Evolutionary conservation across 176 grass and related monocot genomes (phyloP).

Genomic region (Aegilops umbellulata): DNA sequence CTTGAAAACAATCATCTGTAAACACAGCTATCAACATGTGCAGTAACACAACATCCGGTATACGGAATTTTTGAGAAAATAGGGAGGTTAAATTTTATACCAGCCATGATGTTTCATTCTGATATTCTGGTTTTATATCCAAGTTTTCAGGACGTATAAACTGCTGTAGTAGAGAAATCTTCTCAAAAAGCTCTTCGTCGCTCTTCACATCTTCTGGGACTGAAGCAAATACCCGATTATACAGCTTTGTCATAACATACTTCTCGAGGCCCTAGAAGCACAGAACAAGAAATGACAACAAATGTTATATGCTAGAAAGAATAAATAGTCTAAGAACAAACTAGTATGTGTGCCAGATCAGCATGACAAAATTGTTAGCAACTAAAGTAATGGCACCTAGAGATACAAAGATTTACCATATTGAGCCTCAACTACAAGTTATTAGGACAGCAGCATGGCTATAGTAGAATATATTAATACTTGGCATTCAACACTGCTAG

Average conservation of each 20-base stretch:
- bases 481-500: neutral
- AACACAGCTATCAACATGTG: neutral
- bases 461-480: slow-evolving; percentile 8
- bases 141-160: slow-evolving; percentile 93
- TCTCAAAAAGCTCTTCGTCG: slow-evolving; percentile 92
- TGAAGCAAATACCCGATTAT: slow-evolving; percentile 91
- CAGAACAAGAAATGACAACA: slow-evolving; percentile 21
- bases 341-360: neutral
- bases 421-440: neutral
- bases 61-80: neutral
- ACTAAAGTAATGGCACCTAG: neutral
- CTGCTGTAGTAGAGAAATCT: slow-evolving; percentile 85
- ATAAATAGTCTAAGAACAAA: slow-evolving; percentile 22
- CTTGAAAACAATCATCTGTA: neutral
- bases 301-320: neutral
- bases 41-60: neutral
- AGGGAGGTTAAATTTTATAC: slow-evolving; percentile 47
- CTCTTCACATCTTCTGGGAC: slow-evolving; percentile 89
- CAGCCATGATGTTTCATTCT: slow-evolving; percentile 97
- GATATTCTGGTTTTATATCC: slow-evolving; percentile 90
- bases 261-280: slow-evolving; percentile 92
- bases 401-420: neutral
- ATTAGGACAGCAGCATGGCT: neutral
- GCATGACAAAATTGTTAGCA: neutral
- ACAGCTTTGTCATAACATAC: slow-evolving; percentile 97